Percentiles rank a stretch among this genome's conserved stretches.
Evolutionary conservation across 2,329 filamentous ascomycete genomes (phyloP).

Genomic region (Stagonosporopsis tanaceti): DNA sequence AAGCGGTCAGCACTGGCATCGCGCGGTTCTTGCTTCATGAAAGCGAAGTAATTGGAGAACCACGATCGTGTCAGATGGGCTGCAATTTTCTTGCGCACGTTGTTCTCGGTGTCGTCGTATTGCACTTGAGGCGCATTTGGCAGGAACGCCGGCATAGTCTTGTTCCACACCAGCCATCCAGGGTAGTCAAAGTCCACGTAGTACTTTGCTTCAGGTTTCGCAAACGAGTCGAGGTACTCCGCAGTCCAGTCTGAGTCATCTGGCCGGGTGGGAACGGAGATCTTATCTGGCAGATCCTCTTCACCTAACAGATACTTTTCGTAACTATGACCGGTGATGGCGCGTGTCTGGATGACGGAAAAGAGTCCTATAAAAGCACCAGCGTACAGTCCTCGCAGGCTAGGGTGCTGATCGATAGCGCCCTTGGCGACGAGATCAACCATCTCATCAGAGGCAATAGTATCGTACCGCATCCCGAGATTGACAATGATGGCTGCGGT

Average conservation of each 20-base stretch:
- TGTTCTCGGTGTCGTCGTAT: slow-evolving; percentile 83
- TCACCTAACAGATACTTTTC: slow-evolving; percentile 84
- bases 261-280: slow-evolving; percentile 72
- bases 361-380: slow-evolving; percentile 80
- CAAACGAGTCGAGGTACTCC: slow-evolving; percentile 79
- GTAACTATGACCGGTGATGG: slow-evolving; percentile 85
- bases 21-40: slow-evolving; percentile 94
- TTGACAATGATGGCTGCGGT: slow-evolving; percentile 92
- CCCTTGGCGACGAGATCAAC: slow-evolving; percentile 83
- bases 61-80: slow-evolving; percentile 80
- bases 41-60: slow-evolving; percentile 88
- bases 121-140: slow-evolving; percentile 73
- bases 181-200: slow-evolving; percentile 92
- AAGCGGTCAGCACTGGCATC: slow-evolving; percentile 85
- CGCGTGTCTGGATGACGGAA: slow-evolving; percentile 85
- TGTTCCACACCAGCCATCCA: slow-evolving; percentile 96
- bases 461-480: slow-evolving; percentile 89
- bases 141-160: slow-evolving; percentile 81
- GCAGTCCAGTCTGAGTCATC: slow-evolving; percentile 81
- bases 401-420: slow-evolving; percentile 89
- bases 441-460: slow-evolving; percentile 80
- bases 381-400: slow-evolving; percentile 80
- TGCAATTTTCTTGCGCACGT: slow-evolving; percentile 80
- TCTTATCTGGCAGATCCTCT: slow-evolving; percentile 78
- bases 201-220: slow-evolving; percentile 79